Base-by-base conservation (phyloP, 129 eudicot genomes). In the Logfia minima region DNA sequence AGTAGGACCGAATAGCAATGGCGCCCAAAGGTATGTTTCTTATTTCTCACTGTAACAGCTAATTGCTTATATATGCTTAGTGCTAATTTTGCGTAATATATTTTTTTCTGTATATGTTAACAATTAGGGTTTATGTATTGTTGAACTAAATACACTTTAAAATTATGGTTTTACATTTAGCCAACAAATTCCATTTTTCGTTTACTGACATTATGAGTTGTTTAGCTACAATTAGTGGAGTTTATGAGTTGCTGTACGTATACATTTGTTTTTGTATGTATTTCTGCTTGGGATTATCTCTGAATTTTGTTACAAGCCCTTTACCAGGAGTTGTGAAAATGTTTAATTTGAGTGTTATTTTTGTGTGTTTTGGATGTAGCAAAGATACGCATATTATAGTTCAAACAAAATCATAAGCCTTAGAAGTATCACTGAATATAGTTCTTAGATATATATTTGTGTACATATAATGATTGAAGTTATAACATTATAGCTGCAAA, bases 11-110 rank as follows among this genome's bases (percentile, higher is more conserved):
- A 79, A 64, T 10, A 63, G 37, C 76, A 72, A 79, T 79, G 83
- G 83, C 83, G 32, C 83, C 78, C 17, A 79, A 79, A 79, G 82
- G 82, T 79, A 60, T 2, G 82, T 28, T n/a, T 32, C 5, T 7
- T 37, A 5, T 9, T 34, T 17, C 2, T n/a, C 48, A 39, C 48
- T 39, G 48, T 39, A 39, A 39, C 48, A 39, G 48, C 13, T 39
- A 39, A 39, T 37, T 11, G 45, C 11, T 39, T 39, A 0, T 39
- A 1, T 39, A 39, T 8, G 48, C 48, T 39, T 2, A 39, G 48
- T 39, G 2, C 55, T 48, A 48, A 14, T 48, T 14, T 3, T 48
- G 55, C 55, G 1, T 14, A 48, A 48, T 11, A 2, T 16, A 9
- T 48, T 2, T 48, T 10, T 41, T 2, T 41, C 3, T 48, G 3